phyloP scores from a whole-genome alignment of 192 early-diverging fungal genomes.

The Coemansia sp. region DNA sequence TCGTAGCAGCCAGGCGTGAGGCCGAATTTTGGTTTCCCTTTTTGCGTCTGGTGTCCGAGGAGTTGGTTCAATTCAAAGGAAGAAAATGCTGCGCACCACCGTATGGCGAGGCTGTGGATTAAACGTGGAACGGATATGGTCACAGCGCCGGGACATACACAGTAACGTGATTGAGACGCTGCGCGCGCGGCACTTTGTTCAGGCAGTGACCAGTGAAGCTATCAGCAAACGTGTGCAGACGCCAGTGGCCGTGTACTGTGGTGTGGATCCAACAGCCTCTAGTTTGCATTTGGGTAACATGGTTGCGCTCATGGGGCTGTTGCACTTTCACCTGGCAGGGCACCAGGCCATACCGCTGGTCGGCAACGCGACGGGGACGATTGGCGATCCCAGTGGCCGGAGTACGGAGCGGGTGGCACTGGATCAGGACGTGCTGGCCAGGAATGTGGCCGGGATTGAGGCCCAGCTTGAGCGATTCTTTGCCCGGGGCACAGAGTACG shows the following conservation, averaged over 20 bases:
- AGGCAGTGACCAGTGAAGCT: slow-evolving; percentile 53
- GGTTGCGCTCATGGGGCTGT: slow-evolving; percentile 72
- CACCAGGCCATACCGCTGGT: slow-evolving; percentile 83
- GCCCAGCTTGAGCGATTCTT: slow-evolving; percentile 73
- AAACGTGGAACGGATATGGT: neutral
- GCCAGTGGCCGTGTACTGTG: slow-evolving; percentile 68
- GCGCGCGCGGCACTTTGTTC: slow-evolving; percentile 53
- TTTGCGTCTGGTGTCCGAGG: no score
- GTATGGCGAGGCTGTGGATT: no score
- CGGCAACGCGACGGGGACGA: slow-evolving; percentile 86
- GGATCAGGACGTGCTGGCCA: slow-evolving; percentile 51
- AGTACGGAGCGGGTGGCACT: slow-evolving; percentile 74
- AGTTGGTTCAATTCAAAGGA: no score
- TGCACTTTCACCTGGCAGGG: slow-evolving; percentile 80
- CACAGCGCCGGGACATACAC: slow-evolving; percentile 12
- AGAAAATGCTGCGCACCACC: no score
- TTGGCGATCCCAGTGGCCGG: slow-evolving; percentile 91
- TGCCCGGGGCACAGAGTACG: slow-evolving; percentile 49
- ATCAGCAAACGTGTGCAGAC: slow-evolving; percentile 7
- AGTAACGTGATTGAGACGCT: slow-evolving; percentile 39
- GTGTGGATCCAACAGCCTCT: slow-evolving; percentile 91
- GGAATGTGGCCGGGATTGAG: slow-evolving; percentile 66
- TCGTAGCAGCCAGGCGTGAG: no score
- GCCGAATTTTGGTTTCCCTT: no score
- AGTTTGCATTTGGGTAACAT: slow-evolving; percentile 90